Evolutionary conservation across 129 eudicot species (phyloP), one percentile per base, ranked within the genome.

Genomic region (Pittosporum tobira): DNA sequence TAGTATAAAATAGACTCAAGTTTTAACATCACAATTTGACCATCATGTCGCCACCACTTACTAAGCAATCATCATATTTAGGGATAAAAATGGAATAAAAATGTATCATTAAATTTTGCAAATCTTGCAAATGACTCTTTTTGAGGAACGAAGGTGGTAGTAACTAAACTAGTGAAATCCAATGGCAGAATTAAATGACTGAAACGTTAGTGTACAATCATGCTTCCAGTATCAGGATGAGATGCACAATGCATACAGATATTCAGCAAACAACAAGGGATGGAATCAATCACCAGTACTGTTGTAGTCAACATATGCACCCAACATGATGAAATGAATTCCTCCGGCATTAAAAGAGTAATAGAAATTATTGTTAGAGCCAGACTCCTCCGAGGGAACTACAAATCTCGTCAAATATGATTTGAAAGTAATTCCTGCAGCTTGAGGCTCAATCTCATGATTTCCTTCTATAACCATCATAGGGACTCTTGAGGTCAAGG

Each of bases 371-470:
- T 55, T 84, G 60, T 81, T 72, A 1, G 97, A 89, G 43, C 81
- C 86, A 9, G 91, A 79, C 60, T 85, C 97, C 0, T 85, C 64
- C 0, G 95, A 73, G 2, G 95, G 97, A 51, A 84, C 91, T 10
- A 95, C 66, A 64, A 89, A 89, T 59, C 97, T 73, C 54, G 88
- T 76, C 37, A 49, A 62, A 68, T 85, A 85, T 22, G 95, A 84
- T 49, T 79, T 60, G 54, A 89, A 89, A 55, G 93, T 76, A 26
- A 61, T 59, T 29, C 84, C 85, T 5, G 48, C 61, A 26, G 80
- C 93, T 73, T 89, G 97, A 74, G 94, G 95, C 66, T 89, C 97
- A 34, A 89, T 89, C 68, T 85, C 97, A 45, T 89, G 97, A 77
- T 89, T 89, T 10, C 97, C 95, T 82, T 85, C 91, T 2, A 84